phyloP scores from a whole-genome alignment of 148 eudicot species.

The Beta vulgaris region DNA sequence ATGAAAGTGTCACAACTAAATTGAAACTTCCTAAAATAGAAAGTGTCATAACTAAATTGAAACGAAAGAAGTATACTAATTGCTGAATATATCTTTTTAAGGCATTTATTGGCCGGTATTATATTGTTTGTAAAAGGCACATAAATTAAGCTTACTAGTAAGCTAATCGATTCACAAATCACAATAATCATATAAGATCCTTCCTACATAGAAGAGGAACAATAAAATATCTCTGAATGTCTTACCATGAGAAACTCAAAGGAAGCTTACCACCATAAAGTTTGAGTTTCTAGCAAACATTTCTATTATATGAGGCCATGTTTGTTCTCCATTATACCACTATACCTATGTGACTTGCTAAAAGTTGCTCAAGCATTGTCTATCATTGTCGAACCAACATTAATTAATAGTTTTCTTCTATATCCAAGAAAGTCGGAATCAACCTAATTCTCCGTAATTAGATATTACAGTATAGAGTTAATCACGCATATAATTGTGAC shows the following conservation, averaged over 20 bases:
- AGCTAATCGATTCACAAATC: no score
- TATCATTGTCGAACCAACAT: no score
- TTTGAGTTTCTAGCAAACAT: background rate
- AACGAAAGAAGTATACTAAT: no score
- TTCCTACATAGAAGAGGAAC: background rate
- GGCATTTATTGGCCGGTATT: no score
- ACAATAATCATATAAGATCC: background rate
- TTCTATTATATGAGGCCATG: background rate
- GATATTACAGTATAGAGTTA: no score
- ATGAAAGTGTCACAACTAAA: no score
- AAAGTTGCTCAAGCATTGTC: background rate
- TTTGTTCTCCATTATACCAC: conserved; percentile 6
- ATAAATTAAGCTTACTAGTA: no score
- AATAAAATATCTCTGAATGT: background rate
- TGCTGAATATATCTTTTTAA: no score
- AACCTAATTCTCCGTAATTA: background rate
- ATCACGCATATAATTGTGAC: background rate
- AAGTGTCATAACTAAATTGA: no score
- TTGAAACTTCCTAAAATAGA: no score
- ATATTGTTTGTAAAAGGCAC: no score
- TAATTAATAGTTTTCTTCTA: no score
- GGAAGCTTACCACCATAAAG: background rate
- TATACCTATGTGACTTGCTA: background rate
- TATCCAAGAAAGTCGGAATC: conserved; percentile 2
- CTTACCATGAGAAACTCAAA: background rate